Evolutionary conservation across 2,329 filamentous ascomycete species (phyloP).

Genomic region (Colletotrichum liaoningense): DNA sequence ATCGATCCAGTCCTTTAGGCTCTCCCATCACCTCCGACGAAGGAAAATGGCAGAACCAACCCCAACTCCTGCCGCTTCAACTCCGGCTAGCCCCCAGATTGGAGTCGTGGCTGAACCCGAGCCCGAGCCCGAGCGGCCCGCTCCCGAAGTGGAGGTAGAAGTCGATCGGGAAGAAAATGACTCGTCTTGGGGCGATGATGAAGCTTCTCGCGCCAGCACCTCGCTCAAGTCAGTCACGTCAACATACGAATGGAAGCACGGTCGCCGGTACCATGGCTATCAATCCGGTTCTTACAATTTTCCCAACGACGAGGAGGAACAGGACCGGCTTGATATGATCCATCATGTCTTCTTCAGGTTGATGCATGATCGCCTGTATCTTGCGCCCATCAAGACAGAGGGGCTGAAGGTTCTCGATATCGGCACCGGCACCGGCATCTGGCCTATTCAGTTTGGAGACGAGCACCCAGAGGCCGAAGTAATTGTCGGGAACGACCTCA

Average conservation of each 20-base stretch:
- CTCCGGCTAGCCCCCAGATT: not conserved
- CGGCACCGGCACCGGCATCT: not conserved
- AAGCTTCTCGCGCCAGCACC: constrained; percentile 17
- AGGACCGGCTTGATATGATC: not conserved
- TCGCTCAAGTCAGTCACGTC: constrained; percentile 14
- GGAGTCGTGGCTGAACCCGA: not conserved
- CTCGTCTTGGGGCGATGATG: constrained; percentile 10
- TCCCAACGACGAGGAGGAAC: constrained; percentile 22
- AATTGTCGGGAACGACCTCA: constrained; percentile 48
- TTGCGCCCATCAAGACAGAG: not conserved
- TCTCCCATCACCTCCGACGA: not conserved
- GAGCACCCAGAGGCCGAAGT: constrained; percentile 39
- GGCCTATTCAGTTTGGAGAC: not conserved
- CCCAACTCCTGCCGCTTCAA: constrained; percentile 2
- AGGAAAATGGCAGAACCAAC: constrained; percentile 15
- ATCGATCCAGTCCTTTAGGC: not conserved
- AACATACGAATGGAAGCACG: constrained; percentile 26
- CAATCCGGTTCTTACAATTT: constrained; percentile 41
- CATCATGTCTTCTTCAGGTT: not conserved
- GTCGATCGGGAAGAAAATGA: constrained; percentile 12
- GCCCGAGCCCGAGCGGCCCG: constrained; percentile 2
- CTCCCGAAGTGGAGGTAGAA: constrained; percentile 21
- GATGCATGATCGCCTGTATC: not conserved
- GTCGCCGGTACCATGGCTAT: constrained; percentile 29
- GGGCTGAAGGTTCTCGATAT: not conserved